Conservation (phyloP, 371 early-diverging fungal genomes). For the Mycotypha africana region DNA sequence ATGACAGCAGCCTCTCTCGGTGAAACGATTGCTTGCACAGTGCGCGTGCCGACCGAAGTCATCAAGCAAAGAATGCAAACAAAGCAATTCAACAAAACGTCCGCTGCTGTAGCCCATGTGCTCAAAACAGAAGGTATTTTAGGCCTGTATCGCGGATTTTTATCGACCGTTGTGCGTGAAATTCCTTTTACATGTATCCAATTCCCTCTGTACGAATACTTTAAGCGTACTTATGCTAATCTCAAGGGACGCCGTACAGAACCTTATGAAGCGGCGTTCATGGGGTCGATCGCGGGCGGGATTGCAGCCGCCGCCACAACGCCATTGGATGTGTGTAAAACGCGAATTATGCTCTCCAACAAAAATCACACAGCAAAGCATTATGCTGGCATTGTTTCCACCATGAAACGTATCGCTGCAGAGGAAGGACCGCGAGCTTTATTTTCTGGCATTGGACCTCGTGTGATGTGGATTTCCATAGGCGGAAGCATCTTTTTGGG, state of each 20-base stretch:
- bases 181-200: constrained; percentile 96
- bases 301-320: constrained; percentile 88
- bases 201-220: constrained; percentile 91
- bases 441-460: constrained; percentile 87
- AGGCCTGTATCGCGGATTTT: constrained; percentile 91
- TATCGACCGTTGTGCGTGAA: constrained; percentile 84
- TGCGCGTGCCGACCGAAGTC: constrained; percentile 94
- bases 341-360: constrained; percentile 78
- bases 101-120: constrained; percentile 57
- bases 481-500: constrained; percentile 96
- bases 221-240: constrained; percentile 59
- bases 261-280: constrained; percentile 83
- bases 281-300: constrained; percentile 89
- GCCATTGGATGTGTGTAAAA: constrained; percentile 92
- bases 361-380: constrained; percentile 30
- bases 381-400: constrained; percentile 68
- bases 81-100: constrained; percentile 65
- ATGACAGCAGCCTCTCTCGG: constrained; percentile 90
- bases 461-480: constrained; percentile 92
- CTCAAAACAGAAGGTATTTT: constrained; percentile 66
- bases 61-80: constrained; percentile 95
- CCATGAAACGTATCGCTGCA: constrained; percentile 66
- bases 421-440: constrained; percentile 81
- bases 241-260: constrained; percentile 47
- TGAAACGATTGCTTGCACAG: constrained; percentile 91